Evolutionary conservation across 2,329 filamentous ascomycete genomes (phyloP), one percentile per base, ranked within the genome.

Genomic region (Arachnopeziza araneosa): DNA sequence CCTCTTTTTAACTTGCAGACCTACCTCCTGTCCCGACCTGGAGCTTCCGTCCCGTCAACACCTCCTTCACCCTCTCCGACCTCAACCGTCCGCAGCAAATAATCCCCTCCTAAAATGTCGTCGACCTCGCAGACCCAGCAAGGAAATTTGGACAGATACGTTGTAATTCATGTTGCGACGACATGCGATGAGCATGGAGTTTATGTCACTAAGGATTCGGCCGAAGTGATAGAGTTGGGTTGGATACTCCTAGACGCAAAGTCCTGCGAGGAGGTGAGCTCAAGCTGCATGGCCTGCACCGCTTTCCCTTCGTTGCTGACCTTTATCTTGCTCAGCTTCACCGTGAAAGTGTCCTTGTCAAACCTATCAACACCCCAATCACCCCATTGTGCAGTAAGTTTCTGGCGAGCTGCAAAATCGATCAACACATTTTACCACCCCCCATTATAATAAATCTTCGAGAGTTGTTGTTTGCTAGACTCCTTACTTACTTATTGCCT

Each of bases 121-220:
- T 77, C 78, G 59, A 75, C 75, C 63, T 77, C 78, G 63, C 78
- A 79, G 69, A 73, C 74, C 74, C 80, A 80, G 55, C 84, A 85
- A 69, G 82, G 87, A 69, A 89, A 89, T 78, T 85, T 96, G 77
- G 95, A 99, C 80, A 90, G 93, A 76, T 99, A 96, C 78, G 89
- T 97, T 67, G 91, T 99, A 72, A 96, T 98, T 75, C 95, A 99
- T 77, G 93, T 98, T 73, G 95, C 95, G 66, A 99, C 95, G 44
- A 99, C 95, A 69, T 99, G 95, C 78, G 95, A 99, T 76, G 95
- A 99, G 77, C 95, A 99, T 78, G 95, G 95, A 65, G 95, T 99
- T 67, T 99, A 99, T 77, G 95, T 99, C 61, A 99, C 95, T 62
- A 98, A 98, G 79, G 95, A 99, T 78, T 98, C 95, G 61, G 95